phyloP scores from a whole-genome alignment of 352 stramenopile genomes.

The Globisporangium emineosum region DNA sequence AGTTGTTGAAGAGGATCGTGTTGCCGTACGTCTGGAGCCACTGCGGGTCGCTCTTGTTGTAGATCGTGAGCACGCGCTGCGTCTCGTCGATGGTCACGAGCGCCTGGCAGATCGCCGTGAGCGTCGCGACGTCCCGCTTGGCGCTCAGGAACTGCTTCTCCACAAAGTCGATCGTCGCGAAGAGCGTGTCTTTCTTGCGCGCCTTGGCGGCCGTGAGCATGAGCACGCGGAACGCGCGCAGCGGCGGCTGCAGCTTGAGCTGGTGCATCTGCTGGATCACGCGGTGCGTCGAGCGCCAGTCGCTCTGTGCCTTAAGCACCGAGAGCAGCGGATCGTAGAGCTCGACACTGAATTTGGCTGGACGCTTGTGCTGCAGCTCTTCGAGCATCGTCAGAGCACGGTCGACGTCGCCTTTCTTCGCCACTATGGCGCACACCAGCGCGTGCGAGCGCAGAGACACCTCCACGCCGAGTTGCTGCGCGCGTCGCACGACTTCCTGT shows the following conservation, averaged over 20 bases:
- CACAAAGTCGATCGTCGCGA: slow-evolving; percentile 47
- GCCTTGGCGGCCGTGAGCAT: slow-evolving; percentile 53
- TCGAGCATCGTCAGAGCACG: slow-evolving; percentile 38
- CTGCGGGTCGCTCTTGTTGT: slow-evolving; percentile 31
- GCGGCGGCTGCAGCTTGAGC: slow-evolving; percentile 36
- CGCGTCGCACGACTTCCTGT: slow-evolving; percentile 35
- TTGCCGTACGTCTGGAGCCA: slow-evolving; percentile 40
- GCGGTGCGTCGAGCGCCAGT: slow-evolving; percentile 56
- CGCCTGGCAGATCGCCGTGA: slow-evolving; percentile 66
- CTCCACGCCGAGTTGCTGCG: slow-evolving; percentile 35
- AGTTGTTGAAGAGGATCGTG: slow-evolving; percentile 59
- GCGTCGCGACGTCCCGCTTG: slow-evolving; percentile 39
- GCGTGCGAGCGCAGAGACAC: slow-evolving; percentile 34
- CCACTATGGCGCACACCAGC: slow-evolving; percentile 44
- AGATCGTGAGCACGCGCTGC: slow-evolving; percentile 42
- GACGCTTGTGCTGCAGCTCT: slow-evolving; percentile 24
- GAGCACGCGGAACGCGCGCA: slow-evolving; percentile 58
- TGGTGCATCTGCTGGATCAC: slow-evolving; percentile 67
- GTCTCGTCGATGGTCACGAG: slow-evolving; percentile 44
- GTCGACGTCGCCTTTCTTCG: slow-evolving; percentile 46
- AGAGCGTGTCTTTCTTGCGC: slow-evolving; percentile 39
- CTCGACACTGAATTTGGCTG: slow-evolving; percentile 16
- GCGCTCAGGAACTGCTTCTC: slow-evolving; percentile 33
- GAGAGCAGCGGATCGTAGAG: slow-evolving; percentile 57
- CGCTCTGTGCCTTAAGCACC: slow-evolving; percentile 50